Conservation (phyloP, 176 grass and related monocot species). For the Triticum monococcum region DNA sequence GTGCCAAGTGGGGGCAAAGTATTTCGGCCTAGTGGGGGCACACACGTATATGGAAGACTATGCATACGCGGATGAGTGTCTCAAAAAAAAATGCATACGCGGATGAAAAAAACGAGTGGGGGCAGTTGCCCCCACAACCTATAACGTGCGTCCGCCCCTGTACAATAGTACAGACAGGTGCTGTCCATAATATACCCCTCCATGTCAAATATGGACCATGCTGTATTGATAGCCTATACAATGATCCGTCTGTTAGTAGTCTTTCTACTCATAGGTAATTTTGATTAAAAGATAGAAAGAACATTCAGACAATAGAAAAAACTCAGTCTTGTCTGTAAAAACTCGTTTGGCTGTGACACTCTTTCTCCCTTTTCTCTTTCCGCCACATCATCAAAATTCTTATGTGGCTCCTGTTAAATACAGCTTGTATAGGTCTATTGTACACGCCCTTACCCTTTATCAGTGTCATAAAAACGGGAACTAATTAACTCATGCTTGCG, state of each 20-base stretch:
- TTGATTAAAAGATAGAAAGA: neutral
- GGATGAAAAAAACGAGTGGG: too few species aligned
- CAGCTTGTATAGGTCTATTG: neutral
- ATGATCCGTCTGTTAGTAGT: neutral
- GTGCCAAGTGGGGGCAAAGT: too few species aligned
- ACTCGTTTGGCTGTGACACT: neutral
- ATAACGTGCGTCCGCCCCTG: too few species aligned
- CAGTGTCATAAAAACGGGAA: neutral
- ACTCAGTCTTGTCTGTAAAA: neutral
- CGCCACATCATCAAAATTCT: neutral
- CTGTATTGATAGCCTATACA: neutral
- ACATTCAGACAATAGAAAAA: neutral
- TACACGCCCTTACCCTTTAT: neutral
- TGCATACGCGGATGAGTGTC: too few species aligned
- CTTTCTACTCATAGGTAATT: neutral
- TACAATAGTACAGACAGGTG: too few species aligned
- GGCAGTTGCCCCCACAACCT: too few species aligned
- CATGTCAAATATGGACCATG: neutral
- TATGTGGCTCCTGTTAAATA: neutral
- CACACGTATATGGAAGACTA: too few species aligned
- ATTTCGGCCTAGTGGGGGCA: too few species aligned
- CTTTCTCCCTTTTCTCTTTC: neutral
- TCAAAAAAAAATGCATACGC: too few species aligned
- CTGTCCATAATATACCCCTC: too few species aligned
- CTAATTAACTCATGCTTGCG: neutral